Evolutionary conservation across 1,284 basidiomycete genomes (phyloP).

Genomic region (Acaromyces ingoldii): DNA sequence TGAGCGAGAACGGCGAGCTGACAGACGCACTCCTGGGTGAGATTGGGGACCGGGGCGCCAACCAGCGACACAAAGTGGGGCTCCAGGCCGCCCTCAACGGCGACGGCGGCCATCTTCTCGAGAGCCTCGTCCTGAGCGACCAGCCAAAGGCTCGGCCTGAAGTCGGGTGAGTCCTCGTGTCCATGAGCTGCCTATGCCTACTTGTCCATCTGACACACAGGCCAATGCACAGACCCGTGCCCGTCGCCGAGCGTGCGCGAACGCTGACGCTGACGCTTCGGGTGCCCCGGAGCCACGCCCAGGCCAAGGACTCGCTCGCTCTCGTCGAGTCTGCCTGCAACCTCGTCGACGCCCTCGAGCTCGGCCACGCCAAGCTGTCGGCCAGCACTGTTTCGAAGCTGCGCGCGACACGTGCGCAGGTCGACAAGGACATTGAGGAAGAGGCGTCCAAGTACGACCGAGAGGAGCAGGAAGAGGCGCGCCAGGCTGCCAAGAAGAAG

Average conservation of each 20-base stretch:
- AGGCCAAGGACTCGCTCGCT: constrained; percentile 21
- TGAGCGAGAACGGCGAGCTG: constrained; percentile 39
- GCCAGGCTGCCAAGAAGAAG: constrained; percentile 32
- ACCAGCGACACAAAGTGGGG: constrained; percentile 34
- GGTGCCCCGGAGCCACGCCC: constrained; percentile 20
- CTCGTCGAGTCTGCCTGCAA: constrained; percentile 39
- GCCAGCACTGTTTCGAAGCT: constrained; percentile 33
- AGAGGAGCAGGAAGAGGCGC: constrained; percentile 37
- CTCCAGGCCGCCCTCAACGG: constrained; percentile 29
- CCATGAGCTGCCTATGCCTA: background rate
- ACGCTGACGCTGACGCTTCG: constrained; percentile 37
- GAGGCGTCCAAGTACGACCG: constrained; percentile 25
- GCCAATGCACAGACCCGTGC: constrained; percentile 11
- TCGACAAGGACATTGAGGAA: constrained; percentile 31
- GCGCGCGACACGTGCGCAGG: constrained; percentile 32
- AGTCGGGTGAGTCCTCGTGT: constrained; percentile 7
- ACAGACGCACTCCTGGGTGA: constrained; percentile 47
- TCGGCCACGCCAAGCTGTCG: constrained; percentile 25
- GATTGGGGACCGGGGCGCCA: constrained; percentile 34
- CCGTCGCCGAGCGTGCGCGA: constrained; percentile 25
- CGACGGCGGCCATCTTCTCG: constrained; percentile 28
- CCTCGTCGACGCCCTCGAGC: constrained; percentile 39
- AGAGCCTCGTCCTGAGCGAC: constrained; percentile 44
- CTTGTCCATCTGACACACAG: no score
- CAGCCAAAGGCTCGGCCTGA: constrained; percentile 30